A percentile compares a stretch with the other conserved stretches of the same genome.
phyloP scores from a whole-genome alignment of 2,329 filamentous ascomycete species.

The Tolypocladium pustulatum region DNA sequence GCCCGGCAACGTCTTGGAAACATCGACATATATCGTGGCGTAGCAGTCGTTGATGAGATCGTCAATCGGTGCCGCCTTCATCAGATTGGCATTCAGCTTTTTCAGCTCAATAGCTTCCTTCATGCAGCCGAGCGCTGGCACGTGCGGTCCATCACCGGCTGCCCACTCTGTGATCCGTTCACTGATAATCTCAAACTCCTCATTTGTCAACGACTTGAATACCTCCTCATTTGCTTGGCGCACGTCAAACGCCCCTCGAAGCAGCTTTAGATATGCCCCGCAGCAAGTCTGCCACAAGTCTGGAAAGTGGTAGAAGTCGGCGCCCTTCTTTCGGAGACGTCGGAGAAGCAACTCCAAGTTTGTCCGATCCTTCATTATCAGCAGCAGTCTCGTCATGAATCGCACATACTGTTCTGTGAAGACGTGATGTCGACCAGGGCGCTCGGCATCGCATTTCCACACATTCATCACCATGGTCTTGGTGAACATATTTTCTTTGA shows the following conservation, averaged over 20 bases:
- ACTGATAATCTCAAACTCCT: slow-evolving; percentile 48
- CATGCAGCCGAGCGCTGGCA: slow-evolving; percentile 40
- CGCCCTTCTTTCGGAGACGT: slow-evolving; percentile 69
- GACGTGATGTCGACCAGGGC: slow-evolving; percentile 77
- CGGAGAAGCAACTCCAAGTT: slow-evolving; percentile 71
- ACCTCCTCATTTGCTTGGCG: slow-evolving; percentile 37
- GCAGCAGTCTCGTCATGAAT: slow-evolving; percentile 67
- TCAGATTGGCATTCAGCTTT: slow-evolving; percentile 73
- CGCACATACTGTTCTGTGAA: slow-evolving; percentile 81
- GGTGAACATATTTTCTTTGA: slow-evolving; percentile 66
- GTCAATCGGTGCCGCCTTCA: slow-evolving; percentile 78
- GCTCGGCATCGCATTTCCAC: slow-evolving; percentile 85
- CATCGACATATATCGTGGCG: slow-evolving; percentile 59
- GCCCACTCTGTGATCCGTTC: slow-evolving; percentile 47
- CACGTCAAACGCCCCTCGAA: slow-evolving; percentile 39
- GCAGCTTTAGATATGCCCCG: slow-evolving; percentile 39
- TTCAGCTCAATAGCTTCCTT: slow-evolving; percentile 50
- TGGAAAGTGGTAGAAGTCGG: slow-evolving; percentile 58
- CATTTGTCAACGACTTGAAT: slow-evolving; percentile 41
- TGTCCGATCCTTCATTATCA: slow-evolving; percentile 61
- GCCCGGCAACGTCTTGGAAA: slow-evolving; percentile 49
- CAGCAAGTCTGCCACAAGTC: slow-evolving; percentile 50
- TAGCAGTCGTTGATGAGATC: slow-evolving; percentile 92
- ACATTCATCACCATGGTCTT: slow-evolving; percentile 93
- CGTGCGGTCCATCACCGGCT: slow-evolving; percentile 22